phyloP scores from a whole-genome alignment of 805 yeast species.

The Hanseniaspora meyeri region DNA sequence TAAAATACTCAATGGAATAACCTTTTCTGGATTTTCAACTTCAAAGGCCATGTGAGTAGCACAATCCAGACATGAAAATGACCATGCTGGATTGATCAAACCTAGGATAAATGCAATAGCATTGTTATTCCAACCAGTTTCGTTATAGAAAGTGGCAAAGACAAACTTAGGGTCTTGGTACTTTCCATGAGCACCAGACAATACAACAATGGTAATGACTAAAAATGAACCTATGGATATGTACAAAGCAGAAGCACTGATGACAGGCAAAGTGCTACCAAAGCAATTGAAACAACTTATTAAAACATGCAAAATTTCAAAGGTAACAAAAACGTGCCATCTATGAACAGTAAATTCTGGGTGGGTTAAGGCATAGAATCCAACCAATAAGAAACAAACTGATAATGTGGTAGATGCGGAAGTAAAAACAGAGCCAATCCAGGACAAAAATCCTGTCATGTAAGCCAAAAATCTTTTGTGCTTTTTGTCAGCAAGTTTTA shows the following conservation, averaged over 20 bases:
- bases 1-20: slow-evolving; percentile 55
- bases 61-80: slow-evolving; percentile 55
- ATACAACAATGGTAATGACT: slow-evolving; percentile 43
- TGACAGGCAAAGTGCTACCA: slow-evolving; percentile 41
- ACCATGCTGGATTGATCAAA: slow-evolving; percentile 59
- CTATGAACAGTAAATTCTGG: slow-evolving; percentile 31
- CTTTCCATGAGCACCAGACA: slow-evolving; percentile 45
- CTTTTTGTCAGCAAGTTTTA: slow-evolving; percentile 40
- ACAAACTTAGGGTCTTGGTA: slow-evolving; percentile 46
- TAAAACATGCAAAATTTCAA: slow-evolving; percentile 36
- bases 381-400: slow-evolving; percentile 43
- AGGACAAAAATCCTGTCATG: slow-evolving; percentile 52
- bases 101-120: slow-evolving; percentile 59
- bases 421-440: slow-evolving; percentile 54
- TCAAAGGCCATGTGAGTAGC: slow-evolving; percentile 69
- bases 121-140: slow-evolving; percentile 48
- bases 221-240: slow-evolving; percentile 43
- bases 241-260: slow-evolving; percentile 43
- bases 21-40: slow-evolving; percentile 43
- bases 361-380: slow-evolving; percentile 33
- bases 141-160: slow-evolving; percentile 44
- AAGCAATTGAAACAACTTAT: slow-evolving; percentile 43
- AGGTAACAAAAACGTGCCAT: slow-evolving; percentile 49
- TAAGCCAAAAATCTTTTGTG: slow-evolving; percentile 38
- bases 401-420: slow-evolving; percentile 51